Percentiles rank a stretch among this genome's conserved stretches.
Evolutionary conservation across 208 protist species (phyloP).

Genomic region (Trichomonas tenax): DNA sequence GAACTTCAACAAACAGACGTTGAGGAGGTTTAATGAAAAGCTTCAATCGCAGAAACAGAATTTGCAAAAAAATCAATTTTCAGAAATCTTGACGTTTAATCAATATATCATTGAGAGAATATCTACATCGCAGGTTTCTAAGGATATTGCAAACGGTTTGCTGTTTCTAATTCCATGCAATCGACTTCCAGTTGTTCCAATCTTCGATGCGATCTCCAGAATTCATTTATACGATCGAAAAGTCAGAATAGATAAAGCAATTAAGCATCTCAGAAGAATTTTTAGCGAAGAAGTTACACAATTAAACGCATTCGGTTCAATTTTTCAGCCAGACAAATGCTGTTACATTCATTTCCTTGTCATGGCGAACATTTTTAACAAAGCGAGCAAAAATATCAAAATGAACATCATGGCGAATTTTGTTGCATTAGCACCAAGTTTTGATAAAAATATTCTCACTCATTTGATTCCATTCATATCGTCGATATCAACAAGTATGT

Average conservation of each 20-base stretch:
- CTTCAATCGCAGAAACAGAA: neutral
- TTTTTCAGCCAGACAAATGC: neutral
- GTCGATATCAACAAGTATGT: neutral
- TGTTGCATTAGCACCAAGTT: neutral
- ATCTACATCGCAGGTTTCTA: neutral
- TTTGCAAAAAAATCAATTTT: neutral
- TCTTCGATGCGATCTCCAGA: neutral
- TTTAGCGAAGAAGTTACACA: neutral
- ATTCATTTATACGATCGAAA: neutral
- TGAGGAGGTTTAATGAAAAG: neutral
- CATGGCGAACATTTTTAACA: neutral
- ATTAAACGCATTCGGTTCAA: neutral
- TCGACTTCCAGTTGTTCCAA: neutral
- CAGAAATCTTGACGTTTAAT: neutral
- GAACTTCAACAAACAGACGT: neutral
- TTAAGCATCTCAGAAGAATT: neutral
- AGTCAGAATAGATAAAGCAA: neutral
- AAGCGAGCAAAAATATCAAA: neutral
- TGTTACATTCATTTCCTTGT: neutral
- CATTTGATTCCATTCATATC: neutral
- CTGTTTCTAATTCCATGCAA: neutral
- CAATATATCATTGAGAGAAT: neutral
- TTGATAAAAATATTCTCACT: neutral
- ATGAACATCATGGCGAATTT: neutral
- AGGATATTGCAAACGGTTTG: neutral